Evolutionary conservation across 2,329 filamentous ascomycete genomes (phyloP), one percentile per base, ranked within the genome.

Genomic region (Didymosphaeria variabile): DNA sequence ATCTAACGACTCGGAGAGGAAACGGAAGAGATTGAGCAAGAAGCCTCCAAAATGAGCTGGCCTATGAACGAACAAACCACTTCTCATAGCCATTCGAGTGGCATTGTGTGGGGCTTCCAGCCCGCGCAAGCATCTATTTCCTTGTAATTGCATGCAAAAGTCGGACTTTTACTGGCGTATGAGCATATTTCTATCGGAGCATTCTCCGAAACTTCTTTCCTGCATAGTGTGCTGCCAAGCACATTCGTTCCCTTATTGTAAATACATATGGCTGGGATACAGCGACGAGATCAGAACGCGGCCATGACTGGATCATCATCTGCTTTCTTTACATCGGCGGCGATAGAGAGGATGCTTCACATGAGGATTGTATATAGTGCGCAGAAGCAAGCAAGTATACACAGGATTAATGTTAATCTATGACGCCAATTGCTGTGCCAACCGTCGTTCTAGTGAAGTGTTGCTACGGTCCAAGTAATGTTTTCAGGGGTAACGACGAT

Each of bases 1-100:
- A 38, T 75, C 72, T 10, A 67, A 67, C 1, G 77, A 78, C 55
- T 77, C 74, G 15, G 73, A 76, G 57, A 73, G 73, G 67, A 71
- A 67, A 65, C 65, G 59, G 55, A 55, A 75, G 62, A 72, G 74
- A 59, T 63, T 79, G 13, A 77, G 72, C 44, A 79, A 79, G 67
- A 72, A 73, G 40, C 65, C 69, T 58, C 72, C 73, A 49, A 58
- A 58, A 58, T 58, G 55, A 46, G n/a, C 26, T 9, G 31, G 15
- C 19, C n/a, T 29, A 19, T 59, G 19, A 21, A 19, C 23, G 10
- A n/a, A 38, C 21, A 34, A 21, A 36, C 54, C 42, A 26, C 42
- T 57, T 36, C 26, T 13, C 32, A 46, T 32, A 10, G 32, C 34
- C 26, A 9, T 26, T 31, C n/a, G 26, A 57, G 34, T 15, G 9